phyloP scores from a whole-genome alignment of 2,329 filamentous ascomycete species.

The Diaporthe helianthi region DNA sequence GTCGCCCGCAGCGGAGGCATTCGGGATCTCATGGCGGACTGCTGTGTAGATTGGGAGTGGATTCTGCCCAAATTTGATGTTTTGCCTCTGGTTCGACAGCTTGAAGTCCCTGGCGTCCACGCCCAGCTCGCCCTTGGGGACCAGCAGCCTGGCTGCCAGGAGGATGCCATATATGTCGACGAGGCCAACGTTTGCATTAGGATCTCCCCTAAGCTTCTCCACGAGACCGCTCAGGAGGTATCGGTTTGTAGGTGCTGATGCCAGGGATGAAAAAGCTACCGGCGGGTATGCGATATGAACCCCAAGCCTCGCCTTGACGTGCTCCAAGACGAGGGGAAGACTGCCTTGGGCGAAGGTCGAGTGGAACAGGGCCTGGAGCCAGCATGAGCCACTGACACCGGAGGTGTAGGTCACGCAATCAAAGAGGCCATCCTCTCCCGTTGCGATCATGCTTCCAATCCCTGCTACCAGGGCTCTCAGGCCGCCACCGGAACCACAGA shows the following conservation, averaged over 20 bases:
- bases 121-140: slow-evolving; percentile 83
- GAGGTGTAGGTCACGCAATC: slow-evolving; percentile 95
- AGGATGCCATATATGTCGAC: slow-evolving; percentile 93
- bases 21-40: slow-evolving; percentile 92
- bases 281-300: slow-evolving; percentile 95
- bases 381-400: slow-evolving; percentile 94
- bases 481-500: slow-evolving; percentile 93
- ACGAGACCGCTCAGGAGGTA: slow-evolving; percentile 86
- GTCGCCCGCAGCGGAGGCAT: slow-evolving; percentile 53
- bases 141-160: slow-evolving; percentile 81
- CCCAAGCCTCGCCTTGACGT: slow-evolving; percentile 83
- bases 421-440: slow-evolving; percentile 86
- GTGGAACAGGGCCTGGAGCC: slow-evolving; percentile 89
- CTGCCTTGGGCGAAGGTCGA: slow-evolving; percentile 76
- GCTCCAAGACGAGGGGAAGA: slow-evolving; percentile 76
- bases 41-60: slow-evolving; percentile 96
- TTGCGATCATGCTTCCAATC: slow-evolving; percentile 83
- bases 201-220: slow-evolving; percentile 87
- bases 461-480: slow-evolving; percentile 89
- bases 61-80: slow-evolving; percentile 77
- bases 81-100: slow-evolving; percentile 83
- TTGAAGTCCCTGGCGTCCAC: slow-evolving; percentile 85
- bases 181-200: slow-evolving; percentile 81
- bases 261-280: slow-evolving; percentile 78
- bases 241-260: slow-evolving; percentile 92